phyloP scores from a whole-genome alignment of 2,329 filamentous ascomycete species.

The Paraconiothyrium sp. region DNA sequence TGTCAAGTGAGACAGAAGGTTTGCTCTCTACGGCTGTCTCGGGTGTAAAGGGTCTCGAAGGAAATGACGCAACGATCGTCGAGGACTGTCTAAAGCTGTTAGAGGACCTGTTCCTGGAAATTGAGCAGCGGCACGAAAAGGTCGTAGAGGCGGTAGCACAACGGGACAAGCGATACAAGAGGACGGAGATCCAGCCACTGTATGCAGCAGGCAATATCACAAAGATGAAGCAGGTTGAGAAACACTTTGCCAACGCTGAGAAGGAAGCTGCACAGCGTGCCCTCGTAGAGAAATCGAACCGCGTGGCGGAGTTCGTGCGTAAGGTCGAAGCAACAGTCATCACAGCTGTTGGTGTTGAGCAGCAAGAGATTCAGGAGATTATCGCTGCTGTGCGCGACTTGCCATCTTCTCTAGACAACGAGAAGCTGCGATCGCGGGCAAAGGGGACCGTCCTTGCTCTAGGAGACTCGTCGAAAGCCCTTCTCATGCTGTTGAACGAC shows the following conservation, averaged over 20 bases:
- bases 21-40: slow-evolving; percentile 36
- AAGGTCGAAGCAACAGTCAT: slow-evolving; percentile 62
- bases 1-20: slow-evolving; percentile 52
- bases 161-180: slow-evolving; percentile 64
- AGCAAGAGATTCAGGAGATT: slow-evolving; percentile 60
- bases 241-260: slow-evolving; percentile 60
- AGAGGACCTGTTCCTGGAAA: slow-evolving; percentile 55
- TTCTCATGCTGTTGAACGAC: slow-evolving; percentile 55
- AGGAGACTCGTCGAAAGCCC: slow-evolving; percentile 50
- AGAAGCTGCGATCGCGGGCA: slow-evolving; percentile 36
- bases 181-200: slow-evolving; percentile 61
- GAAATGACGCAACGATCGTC: slow-evolving; percentile 28
- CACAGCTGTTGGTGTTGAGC: slow-evolving; percentile 61
- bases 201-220: slow-evolving; percentile 62
- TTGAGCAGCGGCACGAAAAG: slow-evolving; percentile 61
- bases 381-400: slow-evolving; percentile 53
- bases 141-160: slow-evolving; percentile 61
- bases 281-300: slow-evolving; percentile 58
- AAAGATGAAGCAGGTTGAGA: slow-evolving; percentile 59
- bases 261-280: slow-evolving; percentile 60
- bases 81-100: slow-evolving; percentile 47
- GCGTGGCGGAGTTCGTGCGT: slow-evolving; percentile 61
- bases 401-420: slow-evolving; percentile 46
- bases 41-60: slow-evolving; percentile 32
- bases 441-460: slow-evolving; percentile 46